These are phyloP conservation scores for Phytopythium delawarense DNA, from an alignment of 352 stramenopile genomes.

Conservation along the genomic window DNA sequence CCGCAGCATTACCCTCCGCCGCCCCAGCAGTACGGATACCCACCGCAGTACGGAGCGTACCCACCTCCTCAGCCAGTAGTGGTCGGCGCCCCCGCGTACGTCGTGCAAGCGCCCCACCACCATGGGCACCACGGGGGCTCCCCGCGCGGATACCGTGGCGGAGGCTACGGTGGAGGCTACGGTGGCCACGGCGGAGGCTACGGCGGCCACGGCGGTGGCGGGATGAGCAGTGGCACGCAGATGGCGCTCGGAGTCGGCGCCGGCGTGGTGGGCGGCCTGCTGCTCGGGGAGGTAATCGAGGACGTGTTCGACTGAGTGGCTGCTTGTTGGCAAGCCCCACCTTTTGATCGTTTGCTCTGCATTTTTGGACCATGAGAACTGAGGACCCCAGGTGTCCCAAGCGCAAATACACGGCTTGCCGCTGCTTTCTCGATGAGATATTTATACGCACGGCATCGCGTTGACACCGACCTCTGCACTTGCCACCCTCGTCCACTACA, in stretches of 20 bases:
- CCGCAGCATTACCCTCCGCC: conserved; percentile 15
- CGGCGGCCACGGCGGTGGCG: conserved; percentile 14
- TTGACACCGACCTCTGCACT: not conserved
- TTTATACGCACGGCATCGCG: not conserved
- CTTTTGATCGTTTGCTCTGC: not conserved
- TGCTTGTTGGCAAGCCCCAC: not conserved
- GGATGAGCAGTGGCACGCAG: conserved; percentile 29
- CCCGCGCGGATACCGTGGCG: conserved; percentile 17
- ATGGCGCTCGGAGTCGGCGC: conserved; percentile 71
- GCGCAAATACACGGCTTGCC: not conserved
- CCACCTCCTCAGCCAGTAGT: conserved; percentile 24
- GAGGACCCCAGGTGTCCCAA: not conserved
- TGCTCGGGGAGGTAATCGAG: conserved; percentile 70
- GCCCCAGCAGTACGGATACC: conserved; percentile 12
- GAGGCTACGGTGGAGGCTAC: conserved; percentile 15
- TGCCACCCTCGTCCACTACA: not conserved
- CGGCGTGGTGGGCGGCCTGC: conserved; percentile 64
- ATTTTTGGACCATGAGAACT: not conserved
- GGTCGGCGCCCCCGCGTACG: conserved; percentile 24
- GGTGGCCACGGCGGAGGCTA: conserved; percentile 16
- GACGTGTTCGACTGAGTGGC: conserved; percentile 39
- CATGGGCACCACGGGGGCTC: conserved; percentile 35
- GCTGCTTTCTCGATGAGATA: not conserved
- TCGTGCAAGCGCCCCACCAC: conserved; percentile 23
- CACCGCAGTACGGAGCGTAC: conserved; percentile 26